phyloP scores from a whole-genome alignment of 2,329 filamentous ascomycete species.

The Cryphonectria parasitica region DNA sequence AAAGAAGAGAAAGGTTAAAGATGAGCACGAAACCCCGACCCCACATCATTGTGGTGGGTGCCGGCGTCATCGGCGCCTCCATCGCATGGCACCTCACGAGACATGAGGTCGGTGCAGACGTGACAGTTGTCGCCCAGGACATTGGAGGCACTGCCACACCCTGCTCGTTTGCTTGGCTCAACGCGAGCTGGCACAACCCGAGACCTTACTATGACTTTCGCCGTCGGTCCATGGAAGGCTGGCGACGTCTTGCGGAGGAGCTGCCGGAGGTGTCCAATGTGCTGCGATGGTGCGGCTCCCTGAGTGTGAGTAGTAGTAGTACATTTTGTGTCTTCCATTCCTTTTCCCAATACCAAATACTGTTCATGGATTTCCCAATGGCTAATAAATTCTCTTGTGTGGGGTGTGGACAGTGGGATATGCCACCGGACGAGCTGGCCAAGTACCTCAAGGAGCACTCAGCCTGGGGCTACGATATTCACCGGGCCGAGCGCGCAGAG shows the following conservation, averaged over 20 bases:
- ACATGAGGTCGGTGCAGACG: constrained; percentile 30
- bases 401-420: constrained; percentile 29
- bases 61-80: constrained; percentile 38
- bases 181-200: constrained; percentile 36
- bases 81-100: constrained; percentile 38
- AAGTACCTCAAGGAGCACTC: constrained; percentile 31
- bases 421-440: constrained; percentile 33
- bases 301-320: constrained; percentile 26
- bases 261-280: constrained; percentile 32
- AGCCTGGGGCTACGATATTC: constrained; percentile 38
- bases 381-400: not conserved
- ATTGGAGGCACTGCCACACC: constrained; percentile 38
- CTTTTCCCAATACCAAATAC: not conserved
- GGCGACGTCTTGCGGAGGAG: constrained; percentile 33
- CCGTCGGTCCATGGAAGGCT: constrained; percentile 36
- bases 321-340: not conserved
- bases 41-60: constrained; percentile 35
- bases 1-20: not conserved
- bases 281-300: constrained; percentile 35
- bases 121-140: constrained; percentile 37
- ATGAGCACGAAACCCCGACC: constrained; percentile 19
- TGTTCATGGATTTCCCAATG: not conserved
- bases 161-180: constrained; percentile 41
- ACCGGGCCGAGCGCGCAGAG: constrained; percentile 31
- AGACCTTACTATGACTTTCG: constrained; percentile 38